Evolutionary conservation across 768 basidiomycete species (phyloP).

Genomic region (Clavaria fumosa): DNA sequence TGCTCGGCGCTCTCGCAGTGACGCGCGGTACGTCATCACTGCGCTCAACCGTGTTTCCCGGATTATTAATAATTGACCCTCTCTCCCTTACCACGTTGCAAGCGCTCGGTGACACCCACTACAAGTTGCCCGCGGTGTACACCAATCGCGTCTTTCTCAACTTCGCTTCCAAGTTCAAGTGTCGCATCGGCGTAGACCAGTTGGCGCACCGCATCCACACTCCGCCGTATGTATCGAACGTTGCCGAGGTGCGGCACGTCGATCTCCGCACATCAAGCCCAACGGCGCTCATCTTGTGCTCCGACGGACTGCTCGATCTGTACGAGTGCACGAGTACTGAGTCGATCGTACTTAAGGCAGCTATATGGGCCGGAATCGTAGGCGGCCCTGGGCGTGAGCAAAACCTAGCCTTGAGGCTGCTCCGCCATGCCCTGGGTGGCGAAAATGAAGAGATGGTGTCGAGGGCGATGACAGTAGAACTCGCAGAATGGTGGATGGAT

Average conservation of each 20-base stretch:
- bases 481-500: conserved; percentile 30
- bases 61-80: background rate
- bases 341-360: conserved; percentile 15
- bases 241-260: conserved; percentile 25
- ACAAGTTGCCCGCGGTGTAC: conserved; percentile 29
- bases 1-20: conserved; percentile 41
- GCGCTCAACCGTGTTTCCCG: too few relatives aligned
- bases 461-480: conserved; percentile 28
- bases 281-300: conserved; percentile 22
- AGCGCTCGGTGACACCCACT: conserved; percentile 32
- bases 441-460: conserved; percentile 21
- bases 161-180: conserved; percentile 20
- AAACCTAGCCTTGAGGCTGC: conserved; percentile 24
- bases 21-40: conserved; percentile 47
- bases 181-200: conserved; percentile 18
- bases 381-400: conserved; percentile 9
- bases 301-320: conserved; percentile 28
- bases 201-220: conserved; percentile 22
- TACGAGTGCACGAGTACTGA: conserved; percentile 16
- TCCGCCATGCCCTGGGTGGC: conserved; percentile 29
- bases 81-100: background rate
- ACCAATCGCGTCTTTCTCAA: conserved; percentile 24
- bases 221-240: conserved; percentile 30
- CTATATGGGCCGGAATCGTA: too few relatives aligned
- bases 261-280: conserved; percentile 17